Evolutionary conservation across 176 grass and related monocot genomes (phyloP), one percentile per base, ranked within the genome.

Genomic region (Guadua angustifolia): DNA sequence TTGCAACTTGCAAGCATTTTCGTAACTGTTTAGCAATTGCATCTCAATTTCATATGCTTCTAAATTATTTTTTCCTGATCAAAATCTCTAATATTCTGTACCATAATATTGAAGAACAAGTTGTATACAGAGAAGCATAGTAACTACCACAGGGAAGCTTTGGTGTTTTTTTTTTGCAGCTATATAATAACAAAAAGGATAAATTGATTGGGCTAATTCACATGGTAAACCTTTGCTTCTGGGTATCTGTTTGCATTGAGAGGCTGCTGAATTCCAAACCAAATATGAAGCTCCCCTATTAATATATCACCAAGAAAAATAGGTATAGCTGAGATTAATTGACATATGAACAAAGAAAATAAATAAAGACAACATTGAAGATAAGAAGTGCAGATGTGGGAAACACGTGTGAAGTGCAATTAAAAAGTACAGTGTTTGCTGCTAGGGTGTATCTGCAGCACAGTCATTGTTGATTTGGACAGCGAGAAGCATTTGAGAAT

Each of bases 201-300:
- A 43, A 83, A 77, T 88, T 51, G 55, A 50, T 71, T 33, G 59
- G 66, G 52, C 33, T 76, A 86, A 91, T 87, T 79, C 90, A 98
- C 89, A 87, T 84, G 61, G 91, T 53, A 77, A 93, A 93, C 88
- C 69, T 93, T 72, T 89, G 95, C 85, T 88, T 98, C 75, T 82
- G 83, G 19, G 83, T 88, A 65, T 98, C 95, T 73, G 92, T 98
- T 90, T 84, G 88, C 88, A 95, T 79, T 77, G 91, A 93, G 56
- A 98, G 89, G 78, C 89, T 98, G 50, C 83, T 92, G 77, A 95
- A 89, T 80, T 82, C 89, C 88, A 98, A 92, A 67, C 95, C 93
- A 90, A 93, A 90, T 75, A 93, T 69, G 65, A 95, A 98, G 39
- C 81, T 88, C n/a, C 83, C 93, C 95, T 98, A 82, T 76, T 56